These are phyloP conservation scores for Penicillium fuscoglaucum DNA, from an alignment of 2,329 filamentous ascomycete genomes.

Conservation along the genomic window DNA sequence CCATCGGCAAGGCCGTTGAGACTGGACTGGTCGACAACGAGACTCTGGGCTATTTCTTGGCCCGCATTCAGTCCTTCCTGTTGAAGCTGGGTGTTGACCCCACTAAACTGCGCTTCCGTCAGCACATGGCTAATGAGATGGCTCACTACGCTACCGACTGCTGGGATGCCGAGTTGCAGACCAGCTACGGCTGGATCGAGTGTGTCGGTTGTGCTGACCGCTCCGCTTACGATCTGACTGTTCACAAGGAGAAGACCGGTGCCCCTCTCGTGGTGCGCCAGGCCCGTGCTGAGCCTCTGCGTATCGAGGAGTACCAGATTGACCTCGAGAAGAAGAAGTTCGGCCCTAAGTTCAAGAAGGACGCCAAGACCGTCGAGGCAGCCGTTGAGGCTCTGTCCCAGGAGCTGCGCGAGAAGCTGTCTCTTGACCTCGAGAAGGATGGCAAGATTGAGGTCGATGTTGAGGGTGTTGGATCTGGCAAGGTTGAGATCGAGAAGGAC, in stretches of 20 bases:
- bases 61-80: conserved; percentile 88
- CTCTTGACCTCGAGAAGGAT: conserved; percentile 68
- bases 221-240: conserved; percentile 88
- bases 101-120: conserved; percentile 88
- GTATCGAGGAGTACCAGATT: conserved; percentile 82
- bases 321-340: conserved; percentile 95
- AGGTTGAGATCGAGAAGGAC: conserved; percentile 76
- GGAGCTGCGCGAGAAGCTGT: conserved; percentile 75
- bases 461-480: conserved; percentile 64
- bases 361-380: conserved; percentile 79
- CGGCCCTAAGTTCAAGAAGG: conserved; percentile 92
- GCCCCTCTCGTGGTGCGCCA: conserved; percentile 82
- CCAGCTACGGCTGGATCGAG: conserved; percentile 95
- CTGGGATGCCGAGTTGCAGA: conserved; percentile 94
- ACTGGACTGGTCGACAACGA: conserved; percentile 89
- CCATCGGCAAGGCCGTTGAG: conserved; percentile 83
- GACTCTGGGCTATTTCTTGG: conserved; percentile 96
- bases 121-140: conserved; percentile 92
- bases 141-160: conserved; percentile 96
- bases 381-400: conserved; percentile 75
- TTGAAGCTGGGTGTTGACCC: conserved; percentile 83
- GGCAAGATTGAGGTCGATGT: conserved; percentile 80
- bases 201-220: conserved; percentile 96
- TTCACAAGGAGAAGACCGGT: conserved; percentile 91
- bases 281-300: conserved; percentile 72